A percentile compares a stretch with the other conserved stretches of the same genome.
These are phyloP conservation scores for Cyberlindnera maritima DNA, from an alignment of 805 yeast genomes.

Conservation along the genomic window DNA sequence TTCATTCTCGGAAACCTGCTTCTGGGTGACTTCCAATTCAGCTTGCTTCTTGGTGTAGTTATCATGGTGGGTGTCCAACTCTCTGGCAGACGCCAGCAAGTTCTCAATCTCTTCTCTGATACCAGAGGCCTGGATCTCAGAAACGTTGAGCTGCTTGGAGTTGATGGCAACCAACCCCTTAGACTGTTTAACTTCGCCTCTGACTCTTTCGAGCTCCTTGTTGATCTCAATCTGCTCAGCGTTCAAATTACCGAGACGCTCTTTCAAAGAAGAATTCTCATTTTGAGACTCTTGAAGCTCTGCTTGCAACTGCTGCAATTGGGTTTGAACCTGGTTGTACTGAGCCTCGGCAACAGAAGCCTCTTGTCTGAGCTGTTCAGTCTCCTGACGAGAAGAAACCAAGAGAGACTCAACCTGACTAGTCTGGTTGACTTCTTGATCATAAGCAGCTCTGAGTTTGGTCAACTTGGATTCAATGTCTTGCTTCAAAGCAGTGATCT, in stretches of 20 bases:
- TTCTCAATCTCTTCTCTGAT: slow-evolving; percentile 41
- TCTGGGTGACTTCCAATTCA: slow-evolving; percentile 29
- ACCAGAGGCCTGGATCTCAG: slow-evolving; percentile 47
- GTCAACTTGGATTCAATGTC: slow-evolving; percentile 72
- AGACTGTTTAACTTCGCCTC: slow-evolving; percentile 57
- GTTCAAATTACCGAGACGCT: slow-evolving; percentile 61
- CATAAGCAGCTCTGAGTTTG: slow-evolving; percentile 66
- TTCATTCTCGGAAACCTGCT: slow-evolving; percentile 35
- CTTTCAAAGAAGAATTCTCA: slow-evolving; percentile 63
- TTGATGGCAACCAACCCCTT: slow-evolving; percentile 62
- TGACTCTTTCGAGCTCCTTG: slow-evolving; percentile 49
- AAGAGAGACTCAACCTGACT: slow-evolving; percentile 66
- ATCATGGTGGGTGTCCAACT: slow-evolving; percentile 38
- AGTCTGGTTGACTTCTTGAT: slow-evolving; percentile 74
- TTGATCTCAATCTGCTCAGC: slow-evolving; percentile 63
- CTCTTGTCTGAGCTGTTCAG: slow-evolving; percentile 68
- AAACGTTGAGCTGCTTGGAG: slow-evolving; percentile 65
- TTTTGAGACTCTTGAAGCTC: slow-evolving; percentile 67
- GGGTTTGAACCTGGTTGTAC: slow-evolving; percentile 64
- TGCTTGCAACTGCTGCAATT: slow-evolving; percentile 57
- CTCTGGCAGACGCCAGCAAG: slow-evolving; percentile 30
- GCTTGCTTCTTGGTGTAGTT: slow-evolving; percentile 35
- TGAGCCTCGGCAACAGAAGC: slow-evolving; percentile 76
- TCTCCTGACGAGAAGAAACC: slow-evolving; percentile 58
- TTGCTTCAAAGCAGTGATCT: slow-evolving; percentile 60